Percentiles rank a stretch among this genome's conserved stretches.
These are phyloP conservation scores for Lentinula edodes DNA, from an alignment of 768 basidiomycete genomes.

Conservation along the genomic window DNA sequence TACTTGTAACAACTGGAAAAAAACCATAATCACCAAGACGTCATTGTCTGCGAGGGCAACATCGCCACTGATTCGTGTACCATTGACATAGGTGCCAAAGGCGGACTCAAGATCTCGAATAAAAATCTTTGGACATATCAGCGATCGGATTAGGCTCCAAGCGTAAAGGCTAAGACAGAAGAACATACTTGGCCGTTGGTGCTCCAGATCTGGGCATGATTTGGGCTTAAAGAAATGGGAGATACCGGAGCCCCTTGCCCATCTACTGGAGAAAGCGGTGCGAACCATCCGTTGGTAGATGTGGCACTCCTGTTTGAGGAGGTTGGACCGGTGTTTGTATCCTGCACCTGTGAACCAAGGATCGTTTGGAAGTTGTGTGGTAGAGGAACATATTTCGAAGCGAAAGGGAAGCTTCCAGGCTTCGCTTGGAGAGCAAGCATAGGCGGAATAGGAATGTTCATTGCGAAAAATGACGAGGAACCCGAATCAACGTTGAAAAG, in stretches of 20 bases:
- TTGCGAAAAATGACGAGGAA: background rate
- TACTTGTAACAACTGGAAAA: background rate
- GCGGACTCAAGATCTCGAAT: slow-evolving; percentile 41
- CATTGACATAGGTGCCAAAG: slow-evolving; percentile 46
- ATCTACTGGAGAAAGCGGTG: slow-evolving; percentile 18
- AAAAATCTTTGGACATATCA: slow-evolving; percentile 26
- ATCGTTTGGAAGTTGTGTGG: slow-evolving; percentile 20
- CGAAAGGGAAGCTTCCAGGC: slow-evolving; percentile 2
- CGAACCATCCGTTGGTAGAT: slow-evolving; percentile 38
- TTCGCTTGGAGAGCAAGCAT: slow-evolving; percentile 4
- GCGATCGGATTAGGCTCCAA: background rate
- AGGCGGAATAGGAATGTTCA: background rate
- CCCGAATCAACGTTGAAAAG: too few relatives aligned
- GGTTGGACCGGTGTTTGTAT: slow-evolving; percentile 6
- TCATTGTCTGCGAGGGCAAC: slow-evolving; percentile 36
- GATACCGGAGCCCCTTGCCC: slow-evolving; percentile 22
- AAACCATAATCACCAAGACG: slow-evolving; percentile 29
- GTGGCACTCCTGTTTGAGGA: slow-evolving; percentile 16
- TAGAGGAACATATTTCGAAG: slow-evolving; percentile 29
- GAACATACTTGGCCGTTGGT: slow-evolving; percentile 32
- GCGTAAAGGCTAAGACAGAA: background rate
- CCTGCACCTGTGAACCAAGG: slow-evolving; percentile 23
- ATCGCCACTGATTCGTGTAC: slow-evolving; percentile 29
- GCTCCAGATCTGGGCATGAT: slow-evolving; percentile 44
- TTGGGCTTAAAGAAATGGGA: slow-evolving; percentile 33